Base-by-base conservation (phyloP, 2,329 filamentous ascomycete genomes). In the Calonectria henricotiae region DNA sequence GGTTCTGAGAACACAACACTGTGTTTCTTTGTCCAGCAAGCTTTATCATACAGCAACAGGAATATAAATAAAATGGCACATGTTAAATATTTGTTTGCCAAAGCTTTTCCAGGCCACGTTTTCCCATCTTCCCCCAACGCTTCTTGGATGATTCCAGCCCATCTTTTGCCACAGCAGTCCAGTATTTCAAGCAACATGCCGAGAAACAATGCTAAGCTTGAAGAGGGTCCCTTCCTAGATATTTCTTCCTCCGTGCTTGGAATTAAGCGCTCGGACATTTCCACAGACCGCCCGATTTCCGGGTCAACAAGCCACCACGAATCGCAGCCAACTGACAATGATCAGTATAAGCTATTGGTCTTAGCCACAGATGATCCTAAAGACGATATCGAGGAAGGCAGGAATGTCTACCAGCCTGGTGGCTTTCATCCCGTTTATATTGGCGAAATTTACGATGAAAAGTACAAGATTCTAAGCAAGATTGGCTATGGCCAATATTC, bases 361-460 rank as follows among this genome's bases (percentile, higher is more conserved):
- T 17, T 20, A 17, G n/a, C 4, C 5, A 55, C 13, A 20, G 20
- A 20, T 7, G 20, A 37, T 8, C n/a, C 32, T 3, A 2, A 9
- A 15, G 12, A 11, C 11, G 23, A 17, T 11, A 58, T 58, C 6
- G 60, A 62, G 25, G 60, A 62, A 17, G 60, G 60, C 7, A 25
- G 25, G 5, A 20, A 23, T 1, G n/a, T 17, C 46, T 85, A 85
- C 71, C 67, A 68, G 4, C 75, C 75, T 2, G 81, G 83, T 4
- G 82, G 81, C 5, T 85, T 82, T 72, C 81, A 85, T 70, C 83
- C 83, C 8, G 77, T 83, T 12, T 73, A 74, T 8, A 78, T 85
- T 9, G 81, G 80, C 13, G 82, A 85, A 30, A 70, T 69, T 1
- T 80, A 86, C 69, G 47, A 75, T 15, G 55, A 66, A 3, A 71